phyloP scores from a whole-genome alignment of 2,329 filamentous ascomycete genomes.

The Aspergillus pseudonomiae region DNA sequence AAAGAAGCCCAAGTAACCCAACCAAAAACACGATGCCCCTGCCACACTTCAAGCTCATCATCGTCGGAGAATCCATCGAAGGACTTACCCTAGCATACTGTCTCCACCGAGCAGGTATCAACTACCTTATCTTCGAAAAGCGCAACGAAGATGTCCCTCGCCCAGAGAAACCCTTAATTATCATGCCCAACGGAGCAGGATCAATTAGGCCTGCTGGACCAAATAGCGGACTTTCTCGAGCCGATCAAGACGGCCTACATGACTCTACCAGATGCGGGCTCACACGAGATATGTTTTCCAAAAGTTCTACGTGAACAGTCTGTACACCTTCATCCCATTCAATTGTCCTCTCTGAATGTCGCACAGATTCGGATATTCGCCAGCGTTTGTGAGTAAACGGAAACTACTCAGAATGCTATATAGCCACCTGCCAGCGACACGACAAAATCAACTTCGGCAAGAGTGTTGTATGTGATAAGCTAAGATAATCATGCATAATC shows the following conservation, averaged over 20 bases:
- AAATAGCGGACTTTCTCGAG: constrained; percentile 14
- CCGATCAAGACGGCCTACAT: constrained; percentile 13
- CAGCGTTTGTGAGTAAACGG: constrained; percentile 18
- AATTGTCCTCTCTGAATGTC: not conserved
- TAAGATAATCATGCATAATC: too few species aligned
- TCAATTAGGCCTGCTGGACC: constrained; percentile 15
- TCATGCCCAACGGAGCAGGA: constrained; percentile 16
- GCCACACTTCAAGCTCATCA: not conserved
- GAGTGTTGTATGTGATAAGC: constrained; percentile 20
- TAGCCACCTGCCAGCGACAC: constrained; percentile 30
- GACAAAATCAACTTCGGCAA: constrained; percentile 30
- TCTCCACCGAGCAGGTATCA: not conserved
- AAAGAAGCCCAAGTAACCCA: too few species aligned
- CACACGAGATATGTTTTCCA: not conserved
- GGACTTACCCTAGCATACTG: not conserved
- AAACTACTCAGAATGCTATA: constrained; percentile 25
- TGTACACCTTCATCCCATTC: not conserved
- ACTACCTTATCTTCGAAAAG: constrained; percentile 48
- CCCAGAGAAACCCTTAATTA: constrained; percentile 12
- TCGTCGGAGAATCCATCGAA: not conserved
- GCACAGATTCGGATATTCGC: constrained; percentile 17
- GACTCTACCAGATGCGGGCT: constrained; percentile 10
- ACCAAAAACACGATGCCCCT: too few species aligned
- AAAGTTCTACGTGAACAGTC: constrained; percentile 12
- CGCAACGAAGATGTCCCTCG: constrained; percentile 8